phyloP scores from a whole-genome alignment of 2,329 filamentous ascomycete species.

The Ilyonectria mors-panacis region DNA sequence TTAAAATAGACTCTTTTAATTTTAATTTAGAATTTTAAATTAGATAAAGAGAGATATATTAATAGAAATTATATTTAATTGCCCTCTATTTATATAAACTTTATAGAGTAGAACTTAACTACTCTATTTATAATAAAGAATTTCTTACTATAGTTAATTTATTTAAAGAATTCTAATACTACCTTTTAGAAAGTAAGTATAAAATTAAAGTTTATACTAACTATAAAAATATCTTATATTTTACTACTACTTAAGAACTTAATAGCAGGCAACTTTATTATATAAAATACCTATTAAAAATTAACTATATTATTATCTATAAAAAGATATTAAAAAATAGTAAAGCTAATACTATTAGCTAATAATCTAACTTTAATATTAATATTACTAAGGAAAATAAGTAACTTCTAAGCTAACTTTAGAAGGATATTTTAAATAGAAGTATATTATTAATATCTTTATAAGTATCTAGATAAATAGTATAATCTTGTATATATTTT shows the following conservation, averaged over 20 bases:
- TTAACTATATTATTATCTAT: conserved; percentile 40
- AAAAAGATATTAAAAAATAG: conserved; percentile 30
- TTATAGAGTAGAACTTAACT: conserved; percentile 42
- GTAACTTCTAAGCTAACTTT: not conserved
- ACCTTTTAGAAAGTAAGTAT: conserved; percentile 34
- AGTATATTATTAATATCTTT: conserved; percentile 7
- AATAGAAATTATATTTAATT: conserved; percentile 30
- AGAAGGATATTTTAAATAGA: conserved; percentile 2
- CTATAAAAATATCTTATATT: conserved; percentile 43
- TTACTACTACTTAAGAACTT: conserved; percentile 36
- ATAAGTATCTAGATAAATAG: no score
- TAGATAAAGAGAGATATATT: conserved; percentile 30
- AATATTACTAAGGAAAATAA: conserved; percentile 1
- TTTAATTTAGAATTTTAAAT: conserved; percentile 27
- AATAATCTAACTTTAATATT: conserved; percentile 21
- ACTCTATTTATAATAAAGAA: conserved; percentile 44
- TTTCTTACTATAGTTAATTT: conserved; percentile 43
- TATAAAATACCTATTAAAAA: conserved; percentile 36
- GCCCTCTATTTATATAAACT: conserved; percentile 40
- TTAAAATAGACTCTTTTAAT: conserved; percentile 33
- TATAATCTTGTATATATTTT: no score
- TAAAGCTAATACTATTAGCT: conserved; percentile 18
- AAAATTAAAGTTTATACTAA: conserved; percentile 40
- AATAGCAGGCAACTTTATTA: conserved; percentile 34
- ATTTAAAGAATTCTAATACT: conserved; percentile 45